Evolutionary conservation across 441 rosid genomes (phyloP), one percentile per base, ranked within the genome.

Genomic region (Euphorbia celastroides): DNA sequence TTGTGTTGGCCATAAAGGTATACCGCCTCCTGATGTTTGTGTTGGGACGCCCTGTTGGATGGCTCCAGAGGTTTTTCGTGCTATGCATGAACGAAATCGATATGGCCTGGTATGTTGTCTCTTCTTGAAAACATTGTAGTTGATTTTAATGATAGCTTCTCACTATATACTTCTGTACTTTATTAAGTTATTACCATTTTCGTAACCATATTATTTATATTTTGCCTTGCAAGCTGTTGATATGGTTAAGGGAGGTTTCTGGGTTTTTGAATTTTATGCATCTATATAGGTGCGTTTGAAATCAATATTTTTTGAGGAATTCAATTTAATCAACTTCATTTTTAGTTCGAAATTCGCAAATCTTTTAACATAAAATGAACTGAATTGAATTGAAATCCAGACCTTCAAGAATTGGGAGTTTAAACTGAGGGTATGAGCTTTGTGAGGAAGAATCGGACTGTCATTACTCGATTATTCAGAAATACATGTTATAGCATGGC

Each of bases 31-130:
- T 14, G 76, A 87, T 70, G 68, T 80, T 63, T 94, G 99, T 83
- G 98, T 94, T 59, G 99, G 98, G 74, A 94, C 98, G 1, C 98
- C 99, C 3, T 88, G 98, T 11, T 92, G 99, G 98, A 92, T 94
- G 96, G 97, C 98, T 63, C 99, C 99, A 10, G 99, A 94, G 80
- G 97, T 94, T 74, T 71, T 92, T 50, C 80, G 56, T 70, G 82
- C 98, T 60, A 87, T 88, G 98, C 82, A 86, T 68, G 79, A 89
- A 50, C 81, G 25, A 11, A 81, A 62, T 67, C 60, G 19, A 12
- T 94, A 92, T 54, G 98, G 99, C 56, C 78, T 94, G 82, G 99
- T 92, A 84, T 68, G 81, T 67, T 66, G 48, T 41, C 60, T 22
- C 16, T 72, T 56, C 65, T 30, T 27, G 0, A 13, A 23, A 62